Evolutionary conservation across 2,329 filamentous ascomycete genomes (phyloP), one percentile per base, ranked within the genome.

Genomic region (Botrytis pseudocinerea): DNA sequence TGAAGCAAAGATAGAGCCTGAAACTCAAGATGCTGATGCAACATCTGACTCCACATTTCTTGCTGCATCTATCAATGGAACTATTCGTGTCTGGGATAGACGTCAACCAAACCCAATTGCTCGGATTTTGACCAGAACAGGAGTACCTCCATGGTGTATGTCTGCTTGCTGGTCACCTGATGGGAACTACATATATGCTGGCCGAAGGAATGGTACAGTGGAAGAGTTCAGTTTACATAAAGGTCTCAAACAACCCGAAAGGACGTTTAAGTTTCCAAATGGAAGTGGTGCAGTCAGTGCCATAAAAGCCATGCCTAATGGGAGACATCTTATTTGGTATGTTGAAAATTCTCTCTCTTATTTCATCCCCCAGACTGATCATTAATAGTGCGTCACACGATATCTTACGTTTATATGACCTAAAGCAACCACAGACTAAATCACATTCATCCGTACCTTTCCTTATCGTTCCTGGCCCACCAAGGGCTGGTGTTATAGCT

Each of bases 71-170:
- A 93, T 95, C 14, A 92, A 98, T 83, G 95, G 95, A 70, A 91
- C 91, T 0, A 86, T 99, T 62, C 91, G 94, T n/a, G 90, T 99
- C 76, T 99, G 96, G 95, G 97, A 99, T 79, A 86, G 91, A 4
- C 90, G 96, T 32, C 89, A 92, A 75, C 88, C 88, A 1, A 88
- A 91, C 51, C 92, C 95, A 0, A 87, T 97, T 2, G 94, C 96
- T 4, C 90, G 91, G 42, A 95, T 98, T 73, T 86, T 87, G 1
- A 93, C 92, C 28, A 86, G 90, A 18, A 88, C 90, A 18, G 90
- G 90, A 28, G 93, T 94, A 0, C 95, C 96, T 1, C 96, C 95
- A 0, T 99, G 95, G 95, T 98, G 95, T 82, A 98, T 97, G 90
- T 95, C 93, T 77, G 94, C 94, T 0, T 97, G 94, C 84, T 99